Evolutionary conservation across 169 alveolate species (phyloP).

Genomic region (Babesia ovis): DNA sequence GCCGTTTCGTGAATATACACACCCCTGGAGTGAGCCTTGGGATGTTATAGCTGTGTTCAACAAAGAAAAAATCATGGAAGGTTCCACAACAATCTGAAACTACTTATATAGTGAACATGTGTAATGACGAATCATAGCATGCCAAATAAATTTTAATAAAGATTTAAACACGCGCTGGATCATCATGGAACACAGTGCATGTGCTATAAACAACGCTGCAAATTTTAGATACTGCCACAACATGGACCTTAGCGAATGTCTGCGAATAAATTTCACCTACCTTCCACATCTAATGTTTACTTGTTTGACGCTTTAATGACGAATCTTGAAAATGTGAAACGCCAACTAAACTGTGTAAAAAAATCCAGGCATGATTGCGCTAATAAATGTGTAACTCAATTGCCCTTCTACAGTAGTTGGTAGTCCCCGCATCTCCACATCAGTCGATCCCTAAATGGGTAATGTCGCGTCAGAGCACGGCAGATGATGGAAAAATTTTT

Average conservation of each 20-base stretch:
- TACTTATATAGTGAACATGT: neutral
- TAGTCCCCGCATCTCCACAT: neutral
- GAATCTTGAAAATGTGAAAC: neutral
- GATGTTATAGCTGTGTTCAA: neutral
- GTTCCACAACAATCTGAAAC: neutral
- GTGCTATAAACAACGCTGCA: neutral
- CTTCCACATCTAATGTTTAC: neutral
- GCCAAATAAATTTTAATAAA: too few relatives aligned
- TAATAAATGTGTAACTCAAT: neutral
- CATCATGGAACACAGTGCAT: conserved; percentile 4
- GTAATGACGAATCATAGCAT: neutral
- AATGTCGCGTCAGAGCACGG: conserved; percentile 1
- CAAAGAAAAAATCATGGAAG: conserved; percentile 15
- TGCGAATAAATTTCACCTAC: neutral
- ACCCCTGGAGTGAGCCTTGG: neutral
- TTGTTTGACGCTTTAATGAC: neutral
- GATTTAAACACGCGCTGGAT: too few relatives aligned
- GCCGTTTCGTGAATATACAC: conserved; percentile 1
- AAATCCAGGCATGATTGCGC: neutral
- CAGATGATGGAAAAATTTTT: neutral
- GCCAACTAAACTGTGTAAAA: neutral
- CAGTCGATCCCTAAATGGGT: neutral
- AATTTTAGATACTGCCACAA: neutral
- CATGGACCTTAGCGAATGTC: neutral
- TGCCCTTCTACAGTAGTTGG: neutral